Evolutionary conservation across 345 rosid genomes (phyloP), one percentile per base, ranked within the genome.

Genomic region (Viola odorata): DNA sequence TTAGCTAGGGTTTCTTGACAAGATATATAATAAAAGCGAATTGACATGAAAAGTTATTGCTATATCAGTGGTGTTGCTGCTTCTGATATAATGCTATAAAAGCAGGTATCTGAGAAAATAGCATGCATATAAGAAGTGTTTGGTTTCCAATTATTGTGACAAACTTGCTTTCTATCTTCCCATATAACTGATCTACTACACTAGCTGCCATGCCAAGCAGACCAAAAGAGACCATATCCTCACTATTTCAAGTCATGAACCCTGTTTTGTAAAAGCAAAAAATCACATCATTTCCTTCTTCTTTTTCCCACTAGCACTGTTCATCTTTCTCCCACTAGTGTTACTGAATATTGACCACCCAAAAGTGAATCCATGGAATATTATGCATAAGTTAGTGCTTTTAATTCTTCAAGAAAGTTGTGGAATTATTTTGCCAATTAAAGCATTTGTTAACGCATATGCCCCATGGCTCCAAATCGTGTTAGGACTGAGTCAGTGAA

Each of bases 1-100:
- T 11, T 42, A 47, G 13, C 13, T 47, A 38, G 41, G 41, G 32
- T 13, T 60, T 53, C 39, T 40, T 53, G 41, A 37, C 45, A 37
- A 58, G 23, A 53, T 37, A 10, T 47, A 2, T 12, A 14, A 16
- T 57, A n/a, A 9, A 54, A 68, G 55, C 55, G 39, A 64, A 66
- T 15, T 15, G 55, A 37, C 15, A 50, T 37, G 58, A 10, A 60
- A 71, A 38, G 47, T 55, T 48, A 15, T 55, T 54, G 36, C 71
- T 56, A 69, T 55, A 62, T 62, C 56, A 68, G 61, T 69, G 45
- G 10, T 52, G 42, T 61, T 62, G 52, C 37, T n/a, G 15, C 17
- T 45, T 23, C 32, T 23, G 32, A 23, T 23, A 23, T 23, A 23
- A 23, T 23, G 32, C 32, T 23, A 23, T 23, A 38, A 52, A 57